A percentile compares a stretch with the other conserved stretches of the same genome.
phyloP scores from a whole-genome alignment of 495 filamentous ascomycete genomes.

The Jackrogersella multiformis region DNA sequence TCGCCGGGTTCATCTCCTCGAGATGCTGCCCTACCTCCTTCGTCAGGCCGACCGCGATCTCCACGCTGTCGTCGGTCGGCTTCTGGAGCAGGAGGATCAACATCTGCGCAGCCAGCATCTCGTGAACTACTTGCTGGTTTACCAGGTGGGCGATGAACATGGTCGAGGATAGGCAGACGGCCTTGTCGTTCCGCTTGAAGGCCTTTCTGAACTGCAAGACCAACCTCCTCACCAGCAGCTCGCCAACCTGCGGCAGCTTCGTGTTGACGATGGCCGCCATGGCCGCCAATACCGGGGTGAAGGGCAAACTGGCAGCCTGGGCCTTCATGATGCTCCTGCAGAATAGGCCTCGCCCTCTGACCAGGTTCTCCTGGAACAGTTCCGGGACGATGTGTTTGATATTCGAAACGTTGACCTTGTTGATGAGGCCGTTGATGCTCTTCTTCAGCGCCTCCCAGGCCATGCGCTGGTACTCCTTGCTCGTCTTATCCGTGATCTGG shows the following conservation, averaged over 20 bases:
- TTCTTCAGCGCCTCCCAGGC: slow-evolving; percentile 99
- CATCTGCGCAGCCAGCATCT: slow-evolving; percentile 91
- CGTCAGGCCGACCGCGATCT: slow-evolving; percentile 93
- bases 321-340: slow-evolving; percentile 97
- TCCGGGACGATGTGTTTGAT: slow-evolving; percentile 98
- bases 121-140: slow-evolving; percentile 95
- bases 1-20: slow-evolving; percentile 89
- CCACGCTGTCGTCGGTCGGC: slow-evolving; percentile 96
- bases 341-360: slow-evolving; percentile 90
- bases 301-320: slow-evolving; percentile 94
- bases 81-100: slow-evolving; percentile 87
- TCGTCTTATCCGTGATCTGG: slow-evolving; percentile 94
- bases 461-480: slow-evolving; percentile 98
- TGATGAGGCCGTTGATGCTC: slow-evolving; percentile 97
- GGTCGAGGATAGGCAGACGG: slow-evolving; percentile 87
- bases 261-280: slow-evolving; percentile 98
- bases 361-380: slow-evolving; percentile 91
- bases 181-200: slow-evolving; percentile 96
- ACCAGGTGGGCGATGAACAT: slow-evolving; percentile 94
- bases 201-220: slow-evolving; percentile 94
- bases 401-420: slow-evolving; percentile 97
- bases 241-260: slow-evolving; percentile 92
- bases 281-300: slow-evolving; percentile 92
- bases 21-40: slow-evolving; percentile 91
- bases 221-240: slow-evolving; percentile 85